Base-by-base conservation (phyloP, 2,329 filamentous ascomycete species). In the Exophiala sp. region DNA sequence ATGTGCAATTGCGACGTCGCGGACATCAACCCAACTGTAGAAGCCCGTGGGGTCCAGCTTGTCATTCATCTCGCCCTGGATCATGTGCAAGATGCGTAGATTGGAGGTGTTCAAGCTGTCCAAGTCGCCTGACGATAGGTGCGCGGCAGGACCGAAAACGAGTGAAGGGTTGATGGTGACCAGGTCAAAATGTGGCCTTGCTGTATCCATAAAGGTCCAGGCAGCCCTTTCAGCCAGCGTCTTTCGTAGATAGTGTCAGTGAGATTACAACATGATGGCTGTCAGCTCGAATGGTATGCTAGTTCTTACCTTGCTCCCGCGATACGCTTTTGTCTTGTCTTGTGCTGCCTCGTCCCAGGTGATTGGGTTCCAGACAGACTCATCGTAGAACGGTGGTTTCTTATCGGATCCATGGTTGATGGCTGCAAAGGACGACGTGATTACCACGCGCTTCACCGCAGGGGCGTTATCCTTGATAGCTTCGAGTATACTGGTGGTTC, bases 371-470 rank as follows among this genome's bases (percentile, higher is more conserved):
- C 72, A 75, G n/a, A 63, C 59, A 20, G 66, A 62, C 60, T 74
- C 67, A 35, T 63, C 66, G 51, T 68, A 72, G 42, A 65, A 84
- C 84, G 62, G 24, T 29, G 24, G 24, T 29, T 29, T 29, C 24
- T 29, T 29, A 29, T 29, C 7, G 24, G 24, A 29, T 29, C 24
- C 24, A 29, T 29, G 24, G 24, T 29, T 29, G 24, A 29, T 29
- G 5, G 24, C 24, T 4, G 24, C 24, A 29, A 86, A 87, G 2
- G 82, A 86, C 3, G 82, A 86, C 1, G 84, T 87, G 57, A 87
- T 78, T 38, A 84, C 84, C n/a, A 94, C 87, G 56, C 85, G 80
- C 72, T 85, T 88, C 44, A 94, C 87, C 66, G 66, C 80, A 60
- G 82, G 81, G 2, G 81, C 81, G 56, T 71, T 72, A 61, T 78